Base-by-base conservation (phyloP, 768 basidiomycete species). In the Termitomyces heimii region DNA sequence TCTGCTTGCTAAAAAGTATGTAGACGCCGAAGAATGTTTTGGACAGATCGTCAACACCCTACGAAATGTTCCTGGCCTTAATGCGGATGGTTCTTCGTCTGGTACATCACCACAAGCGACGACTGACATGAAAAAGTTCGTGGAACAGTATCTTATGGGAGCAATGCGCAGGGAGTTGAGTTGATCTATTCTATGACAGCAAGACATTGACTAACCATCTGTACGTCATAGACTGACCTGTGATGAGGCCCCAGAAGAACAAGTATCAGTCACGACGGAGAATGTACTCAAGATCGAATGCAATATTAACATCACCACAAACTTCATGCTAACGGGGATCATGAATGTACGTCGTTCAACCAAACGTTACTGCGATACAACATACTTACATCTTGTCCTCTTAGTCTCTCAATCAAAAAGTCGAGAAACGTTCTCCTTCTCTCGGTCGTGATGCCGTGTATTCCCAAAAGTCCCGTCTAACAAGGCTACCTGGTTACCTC, bases 11-110 rank as follows among this genome's bases (percentile, higher is more conserved):
- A 32, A 9, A 54, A 1, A n/a, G n/a, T n/a, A n/a, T 31, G 20
- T 48, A 82, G 92, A 97, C 65, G 94, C 94, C 20, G 94, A 96
- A 67, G 94, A 97, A 70, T 95, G 93, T 63, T 94, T 88, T 76
- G 78, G 76, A 8, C 82, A 86, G 53, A 84, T 96, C 58, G 74
- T 90, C 18, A 85, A 84, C 56, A 78, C 86, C 0, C 74, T 95
- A 48, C 80, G 84, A 58, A 84, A 88, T n/a, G 77, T 94, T 6
- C 83, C 86, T n/a, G 77, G 78, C 10, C 68, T 78, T 29, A 58
- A 70, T 44, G 47, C 52, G 13, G 58, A 61, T 42, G 45, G 49
- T 29, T 16, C 60, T 53, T 53, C 64, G 4, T 53, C 62, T 35
- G 60, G 60, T 2, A 47, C 59, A 18, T 65, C 59, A 9, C 64